Base-by-base conservation (phyloP, 495 filamentous ascomycete genomes). In the Penicillium maclennaniae region DNA sequence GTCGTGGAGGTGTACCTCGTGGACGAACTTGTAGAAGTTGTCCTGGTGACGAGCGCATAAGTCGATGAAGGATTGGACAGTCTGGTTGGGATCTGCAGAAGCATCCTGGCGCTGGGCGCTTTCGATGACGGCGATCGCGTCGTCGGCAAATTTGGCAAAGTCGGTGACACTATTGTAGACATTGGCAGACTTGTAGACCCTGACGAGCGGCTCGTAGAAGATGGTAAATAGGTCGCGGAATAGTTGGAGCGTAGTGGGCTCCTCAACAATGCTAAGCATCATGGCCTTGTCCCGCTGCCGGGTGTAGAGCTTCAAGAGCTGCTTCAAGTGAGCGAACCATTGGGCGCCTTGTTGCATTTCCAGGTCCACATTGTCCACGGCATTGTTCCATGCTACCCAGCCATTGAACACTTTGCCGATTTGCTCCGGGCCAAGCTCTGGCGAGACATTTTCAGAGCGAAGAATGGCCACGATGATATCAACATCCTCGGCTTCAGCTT, bases 11-110 rank as follows among this genome's bases (percentile, higher is more conserved):
- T 98, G 93, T 1, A 97, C 93, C 70, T 98, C 95, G 63, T 98
- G 93, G 3, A 98, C 84, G 64, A 98, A 98, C 65, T 96, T 97
- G 78, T 98, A 98, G 66, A 98, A 95, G 75, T 95, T 92, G 65
- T 89, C 83, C 71, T 98, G 87, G 67, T 98, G 93, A 15, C 93
- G 84, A 51, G 89, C 88, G 68, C 93, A 98, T 39, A 98, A 82
- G 67, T 98, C 95, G 66, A 97, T 98, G 67, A 98, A 98, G 34
- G 89, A 81, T 68, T 98, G 93, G n/a, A 98, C 93, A 0, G 93
- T 98, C 72, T 96, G 91, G 71, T 98, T 98, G 14, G 93, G 93
- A 65, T 98, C 93, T 0, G 91, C 91, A 0, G 87, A 87, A 41
- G 92, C 85, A 68, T 96, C 95, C 69, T 97, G 91, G 27, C 88